Percentiles rank a stretch among this genome's conserved stretches.
Evolutionary conservation across 371 early-diverging fungal species (phyloP).

Genomic region (Cokeromyces recurvatus): DNA sequence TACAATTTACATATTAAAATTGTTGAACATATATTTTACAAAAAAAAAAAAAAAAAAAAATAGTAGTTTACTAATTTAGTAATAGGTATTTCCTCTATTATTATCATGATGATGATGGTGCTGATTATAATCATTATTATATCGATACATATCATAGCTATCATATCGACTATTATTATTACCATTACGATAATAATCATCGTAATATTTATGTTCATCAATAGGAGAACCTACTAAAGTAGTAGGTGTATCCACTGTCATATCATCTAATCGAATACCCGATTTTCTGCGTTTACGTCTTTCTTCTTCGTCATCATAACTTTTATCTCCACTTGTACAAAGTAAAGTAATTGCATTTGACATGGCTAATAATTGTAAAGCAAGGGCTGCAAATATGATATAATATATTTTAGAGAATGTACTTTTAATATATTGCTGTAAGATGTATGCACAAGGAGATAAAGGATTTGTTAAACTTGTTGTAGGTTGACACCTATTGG

Average conservation of each 20-base stretch:
- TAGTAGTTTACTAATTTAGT: no score
- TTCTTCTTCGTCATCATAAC: constrained; percentile 30
- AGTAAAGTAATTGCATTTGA: constrained; percentile 40
- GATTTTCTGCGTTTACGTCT: constrained; percentile 44
- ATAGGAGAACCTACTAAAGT: not conserved
- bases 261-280: constrained; percentile 41
- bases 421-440: constrained; percentile 18
- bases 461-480: constrained; percentile 2
- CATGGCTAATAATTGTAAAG: constrained; percentile 36
- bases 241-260: constrained; percentile 25
- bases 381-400: constrained; percentile 36
- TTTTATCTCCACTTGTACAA: constrained; percentile 17
- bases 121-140: constrained; percentile 4
- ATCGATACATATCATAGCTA: constrained; percentile 19
- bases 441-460: constrained; percentile 26
- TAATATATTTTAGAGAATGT: constrained; percentile 34
- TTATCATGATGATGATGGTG: no score
- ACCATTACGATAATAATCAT: not conserved
- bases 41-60: no score
- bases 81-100: no score
- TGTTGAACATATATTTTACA: no score
- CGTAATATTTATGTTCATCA: not conserved
- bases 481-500: constrained; percentile 15
- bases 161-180: constrained; percentile 16
- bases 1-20: no score